phyloP scores from a whole-genome alignment of 2,329 filamentous ascomycete species.

The Cladosporium sp. region DNA sequence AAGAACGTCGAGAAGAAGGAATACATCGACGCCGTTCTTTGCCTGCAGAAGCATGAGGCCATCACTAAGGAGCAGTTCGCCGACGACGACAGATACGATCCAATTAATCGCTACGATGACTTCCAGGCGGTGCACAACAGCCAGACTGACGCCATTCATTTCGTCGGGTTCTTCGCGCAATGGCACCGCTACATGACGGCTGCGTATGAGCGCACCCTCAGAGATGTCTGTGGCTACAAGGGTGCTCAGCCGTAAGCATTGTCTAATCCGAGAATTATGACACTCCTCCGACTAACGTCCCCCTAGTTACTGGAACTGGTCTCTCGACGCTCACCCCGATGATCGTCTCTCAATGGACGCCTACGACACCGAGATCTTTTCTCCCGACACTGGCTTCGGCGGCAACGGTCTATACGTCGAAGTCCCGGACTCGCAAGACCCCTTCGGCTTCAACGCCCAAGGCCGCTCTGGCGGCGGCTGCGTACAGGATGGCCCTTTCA shows the following conservation, averaged over 20 bases:
- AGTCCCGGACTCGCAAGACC: not conserved
- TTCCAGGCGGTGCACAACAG: slow-evolving; percentile 20
- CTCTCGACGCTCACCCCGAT: slow-evolving; percentile 14
- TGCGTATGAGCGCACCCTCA: slow-evolving; percentile 19
- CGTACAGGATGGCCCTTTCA: slow-evolving; percentile 23
- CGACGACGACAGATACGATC: slow-evolving; percentile 9
- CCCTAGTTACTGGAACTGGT: slow-evolving; percentile 25
- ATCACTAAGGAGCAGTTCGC: slow-evolving; percentile 13
- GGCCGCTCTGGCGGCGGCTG: slow-evolving; percentile 15
- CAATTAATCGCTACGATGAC: slow-evolving; percentile 19
- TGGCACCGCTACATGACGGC: slow-evolving; percentile 26
- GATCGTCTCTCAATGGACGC: slow-evolving; percentile 9
- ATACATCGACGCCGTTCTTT: slow-evolving; percentile 22
- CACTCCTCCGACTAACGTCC: slow-evolving; percentile 1
- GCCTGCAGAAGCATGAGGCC: slow-evolving; percentile 15
- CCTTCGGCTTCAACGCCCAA: slow-evolving; percentile 5
- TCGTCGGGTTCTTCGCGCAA: slow-evolving; percentile 19
- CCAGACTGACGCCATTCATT: slow-evolving; percentile 17
- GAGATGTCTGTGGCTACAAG: slow-evolving; percentile 19
- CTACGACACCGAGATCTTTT: slow-evolving; percentile 9
- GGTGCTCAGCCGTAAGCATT: slow-evolving; percentile 3
- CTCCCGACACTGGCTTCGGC: slow-evolving; percentile 14
- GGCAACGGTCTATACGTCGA: slow-evolving; percentile 14
- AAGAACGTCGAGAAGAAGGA: slow-evolving; percentile 14
- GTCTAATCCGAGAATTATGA: not conserved